Evolutionary conservation across 306 rosid genomes (phyloP), one percentile per base, ranked within the genome.

Genomic region (Vachellia collinsii): DNA sequence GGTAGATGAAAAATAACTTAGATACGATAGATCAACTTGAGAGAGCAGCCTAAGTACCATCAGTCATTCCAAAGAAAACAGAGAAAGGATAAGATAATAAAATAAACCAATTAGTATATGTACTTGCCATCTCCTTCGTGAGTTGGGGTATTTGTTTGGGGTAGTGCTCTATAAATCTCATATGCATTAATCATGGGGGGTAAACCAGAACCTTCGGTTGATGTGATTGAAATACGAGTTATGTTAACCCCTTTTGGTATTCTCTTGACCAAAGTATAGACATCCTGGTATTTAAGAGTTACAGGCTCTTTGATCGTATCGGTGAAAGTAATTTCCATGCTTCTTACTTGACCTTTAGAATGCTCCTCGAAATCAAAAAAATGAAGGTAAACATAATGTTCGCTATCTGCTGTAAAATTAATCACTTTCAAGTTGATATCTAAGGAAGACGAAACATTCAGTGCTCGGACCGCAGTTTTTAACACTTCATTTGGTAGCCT

Each of bases 101-200:
- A 17, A 37, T 5, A 66, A 17, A 66, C 14, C 11, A 65, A 68
- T 36, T 50, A 76, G 20, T 16, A 66, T 17, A 66, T 17, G 19
- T 44, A 46, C 43, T 34, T 79, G 48, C 83, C 65, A 61, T 72
- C 83, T 14, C 16, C 20, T 46, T 61, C 65, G 22, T 62, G 63
- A 16, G 83, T 43, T 8, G 64, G 13, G 37, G 78, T 61, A 47
- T 72, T 34, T n/a, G 7, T 43, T 34, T 61, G 65, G 17, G 53
- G 64, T 0, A 72, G 8, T 14, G 63, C 64, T 36, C 34, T 8
- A 34, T 61, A 79, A 20, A 79, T 72, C 78, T 79, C 78, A 13
- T 59, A 75, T 13, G 78, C 83, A 79, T 79, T 79, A 51, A 79
- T 70, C 73, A 79, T 79, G 4, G 78, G 19, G 19, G 72, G 65